A percentile compares a stretch with the other conserved stretches of the same genome.
phyloP scores from a whole-genome alignment of 148 eudicot genomes.

The Polygonum maritimum region DNA sequence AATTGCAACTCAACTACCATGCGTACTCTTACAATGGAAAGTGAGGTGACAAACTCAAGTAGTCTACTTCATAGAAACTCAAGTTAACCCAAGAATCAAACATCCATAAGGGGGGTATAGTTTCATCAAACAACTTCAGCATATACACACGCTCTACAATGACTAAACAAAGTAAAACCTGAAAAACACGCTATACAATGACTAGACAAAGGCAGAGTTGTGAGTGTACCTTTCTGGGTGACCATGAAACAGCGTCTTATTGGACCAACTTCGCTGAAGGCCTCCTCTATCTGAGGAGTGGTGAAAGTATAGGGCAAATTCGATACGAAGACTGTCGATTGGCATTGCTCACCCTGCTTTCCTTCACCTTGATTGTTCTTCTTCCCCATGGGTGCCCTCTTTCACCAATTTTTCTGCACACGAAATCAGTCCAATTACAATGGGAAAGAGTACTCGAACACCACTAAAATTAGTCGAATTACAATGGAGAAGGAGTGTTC shows the following conservation, averaged over 20 bases:
- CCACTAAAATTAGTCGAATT: too few relatives aligned
- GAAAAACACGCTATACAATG: not conserved
- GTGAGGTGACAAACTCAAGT: not conserved
- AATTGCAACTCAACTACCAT: not conserved
- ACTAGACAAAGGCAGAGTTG: not conserved
- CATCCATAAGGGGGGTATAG: not conserved
- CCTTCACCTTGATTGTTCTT: constrained; percentile 2
- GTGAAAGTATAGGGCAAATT: constrained; percentile 69
- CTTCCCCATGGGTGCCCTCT: not conserved
- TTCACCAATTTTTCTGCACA: not conserved
- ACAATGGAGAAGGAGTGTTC: too few relatives aligned
- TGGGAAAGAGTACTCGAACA: not conserved
- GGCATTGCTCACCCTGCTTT: constrained; percentile 37
- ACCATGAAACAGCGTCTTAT: constrained; percentile 86
- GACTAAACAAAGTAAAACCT: not conserved
- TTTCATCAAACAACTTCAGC: not conserved
- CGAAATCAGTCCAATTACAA: not conserved
- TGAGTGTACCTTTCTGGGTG: constrained; percentile 50
- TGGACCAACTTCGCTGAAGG: constrained; percentile 90
- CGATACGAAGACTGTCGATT: constrained; percentile 63
- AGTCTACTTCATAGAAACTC: not conserved
- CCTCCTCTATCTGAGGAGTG: constrained; percentile 63
- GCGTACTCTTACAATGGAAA: not conserved
- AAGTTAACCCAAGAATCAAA: not conserved
- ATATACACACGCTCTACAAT: not conserved